A percentile compares a stretch with the other conserved stretches of the same genome.
Evolutionary conservation across 2,329 filamentous ascomycete species (phyloP).

Genomic region (Talaromyces sp.): DNA sequence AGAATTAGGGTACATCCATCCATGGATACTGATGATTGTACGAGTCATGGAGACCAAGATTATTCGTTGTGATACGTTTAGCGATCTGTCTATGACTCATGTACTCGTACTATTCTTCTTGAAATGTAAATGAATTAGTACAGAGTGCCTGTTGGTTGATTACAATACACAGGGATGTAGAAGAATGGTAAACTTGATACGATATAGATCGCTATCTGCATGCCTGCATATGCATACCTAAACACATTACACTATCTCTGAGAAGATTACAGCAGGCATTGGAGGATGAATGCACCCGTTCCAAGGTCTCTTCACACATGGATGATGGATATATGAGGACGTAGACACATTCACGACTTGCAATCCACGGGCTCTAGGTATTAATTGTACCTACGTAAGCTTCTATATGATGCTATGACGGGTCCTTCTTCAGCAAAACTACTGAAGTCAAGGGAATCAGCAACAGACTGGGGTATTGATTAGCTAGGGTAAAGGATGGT

Average conservation of each 20-base stretch:
- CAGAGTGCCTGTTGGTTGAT: background rate
- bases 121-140: too few species aligned
- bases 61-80: background rate
- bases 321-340: background rate
- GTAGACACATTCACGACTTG: background rate
- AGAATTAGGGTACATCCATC: background rate
- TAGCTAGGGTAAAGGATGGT: background rate
- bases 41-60: background rate
- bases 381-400: too few species aligned
- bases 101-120: too few species aligned
- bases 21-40: background rate
- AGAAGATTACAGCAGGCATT: background rate
- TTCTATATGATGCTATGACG: too few species aligned
- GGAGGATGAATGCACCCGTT: background rate
- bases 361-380: background rate
- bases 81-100: background rate
- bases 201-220: background rate
- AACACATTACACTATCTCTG: background rate
- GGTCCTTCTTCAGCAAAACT: too few species aligned
- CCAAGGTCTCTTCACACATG: background rate
- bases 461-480: background rate
- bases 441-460: too few species aligned
- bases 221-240: background rate
- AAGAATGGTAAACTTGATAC: background rate
- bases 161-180: background rate